Base-by-base conservation (phyloP, 129 eudicot genomes). In the Arctium minus region DNA sequence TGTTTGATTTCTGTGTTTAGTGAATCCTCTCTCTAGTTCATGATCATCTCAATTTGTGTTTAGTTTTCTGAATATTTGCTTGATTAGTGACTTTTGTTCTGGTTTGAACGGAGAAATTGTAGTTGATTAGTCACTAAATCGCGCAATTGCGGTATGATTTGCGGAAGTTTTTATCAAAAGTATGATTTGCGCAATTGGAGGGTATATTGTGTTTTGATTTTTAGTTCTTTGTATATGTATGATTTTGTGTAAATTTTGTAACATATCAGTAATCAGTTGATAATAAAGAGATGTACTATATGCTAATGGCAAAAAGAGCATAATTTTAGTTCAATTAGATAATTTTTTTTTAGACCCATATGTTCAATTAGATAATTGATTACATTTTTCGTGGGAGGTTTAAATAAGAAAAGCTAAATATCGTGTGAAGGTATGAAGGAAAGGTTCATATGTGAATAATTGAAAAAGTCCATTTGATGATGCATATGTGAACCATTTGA, bases 121-220 rank as follows among this genome's bases (percentile, higher is more conserved):
- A 69, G 81, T 27, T 68, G 70, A 50, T 69, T 77, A 50, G 72
- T 29, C 50, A 9, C 64, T 77, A 33, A 75, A 22, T 75, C 44
- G 36, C 29, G 35, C 56, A 75, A 8, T 82, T 73, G 18, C 11
- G 3, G 17, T 9, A 13, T 6, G 29, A 1, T 62, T 33, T 17
- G 27, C 3, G 74, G 9, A 37, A 35, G 22, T 36, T 13, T 70
- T 27, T 17, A 18, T 38, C 50, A 10, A 15, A 46, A 46, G 56
- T 46, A 10, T 10, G 56, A 3, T 46, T 46, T n/a, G n/a, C n/a
- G n/a, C n/a, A n/a, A 12, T 42, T 11, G 8, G 48, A 40, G 48
- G 48, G 22, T 53, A 53, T 56, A 5, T 60, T 60, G 29, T 60
- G n/a, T 60, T 2, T 60, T 60, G 68, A 60, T 60, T 60, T 56